Evolutionary conservation across 1,284 basidiomycete genomes (phyloP).

Genomic region (Pterulicium gracile): DNA sequence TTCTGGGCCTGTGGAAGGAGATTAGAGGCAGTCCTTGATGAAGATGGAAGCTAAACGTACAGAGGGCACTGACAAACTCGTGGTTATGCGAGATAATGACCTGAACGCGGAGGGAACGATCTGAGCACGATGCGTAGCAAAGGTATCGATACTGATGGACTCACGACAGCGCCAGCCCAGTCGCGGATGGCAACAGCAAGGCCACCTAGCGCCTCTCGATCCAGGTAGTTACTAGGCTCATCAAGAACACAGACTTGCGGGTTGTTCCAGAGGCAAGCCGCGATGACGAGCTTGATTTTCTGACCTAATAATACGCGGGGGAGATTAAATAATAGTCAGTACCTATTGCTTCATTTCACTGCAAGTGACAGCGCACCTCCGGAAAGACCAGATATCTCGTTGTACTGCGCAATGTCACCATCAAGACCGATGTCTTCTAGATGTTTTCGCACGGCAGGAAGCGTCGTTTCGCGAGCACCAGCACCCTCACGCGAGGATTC

Average conservation of each 20-base stretch:
- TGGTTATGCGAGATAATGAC: conserved; percentile 95
- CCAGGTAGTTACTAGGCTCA: conserved; percentile 97
- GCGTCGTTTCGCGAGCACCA: conserved; percentile 76
- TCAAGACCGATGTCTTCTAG: conserved; percentile 93
- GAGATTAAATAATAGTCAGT: conserved; percentile 6
- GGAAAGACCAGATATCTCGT: conserved; percentile 85
- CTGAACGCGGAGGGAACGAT: conserved; percentile 27
- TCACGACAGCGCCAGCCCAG: conserved; percentile 90
- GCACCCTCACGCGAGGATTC: conserved; percentile 93
- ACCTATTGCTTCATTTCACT: conserved; percentile 12
- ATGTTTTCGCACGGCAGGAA: conserved; percentile 76
- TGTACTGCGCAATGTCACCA: conserved; percentile 95
- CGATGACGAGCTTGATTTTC: conserved; percentile 96
- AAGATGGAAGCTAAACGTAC: conserved; percentile 32
- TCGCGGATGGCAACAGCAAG: conserved; percentile 93
- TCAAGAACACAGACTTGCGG: conserved; percentile 76
- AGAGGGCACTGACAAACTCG: conserved; percentile 84
- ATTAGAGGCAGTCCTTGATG: conserved; percentile 9
- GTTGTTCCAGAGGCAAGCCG: conserved; percentile 91
- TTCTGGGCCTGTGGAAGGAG: conserved; percentile 47
- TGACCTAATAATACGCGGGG: conserved; percentile 42
- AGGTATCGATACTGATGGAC: conserved; percentile 14
- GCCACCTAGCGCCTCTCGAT: conserved; percentile 83
- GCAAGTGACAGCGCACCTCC: conserved; percentile 43
- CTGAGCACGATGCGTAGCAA: conserved; percentile 11